Evolutionary conservation across 306 rosid species (phyloP), one percentile per base, ranked within the genome.

Genomic region (Castanea mollissima): DNA sequence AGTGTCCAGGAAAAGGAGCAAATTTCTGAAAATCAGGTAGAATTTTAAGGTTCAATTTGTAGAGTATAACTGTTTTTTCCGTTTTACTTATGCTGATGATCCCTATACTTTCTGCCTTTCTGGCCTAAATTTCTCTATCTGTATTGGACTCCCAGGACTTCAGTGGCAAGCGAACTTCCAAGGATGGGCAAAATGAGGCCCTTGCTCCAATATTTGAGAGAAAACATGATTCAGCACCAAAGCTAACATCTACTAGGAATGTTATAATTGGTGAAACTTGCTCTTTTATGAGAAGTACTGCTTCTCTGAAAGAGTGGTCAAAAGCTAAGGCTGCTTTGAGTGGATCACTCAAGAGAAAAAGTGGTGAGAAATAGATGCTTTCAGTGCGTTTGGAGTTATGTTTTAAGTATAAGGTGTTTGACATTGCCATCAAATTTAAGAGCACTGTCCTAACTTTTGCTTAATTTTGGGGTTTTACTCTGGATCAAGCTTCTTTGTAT

Each of bases 221-320:
- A 79, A 82, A 52, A 18, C 18, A 64, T 68, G 88, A 76, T 71
- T 58, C 62, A 23, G 75, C 79, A 68, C 79, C 86, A 32, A 82
- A 74, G 71, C 83, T 84, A 76, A 38, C 63, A 32, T 68, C 87
- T 52, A 65, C 72, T 7, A 72, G 58, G n/a, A 83, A 72, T 81
- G 80, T 81, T 78, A 85, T 73, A 74, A 76, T 82, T 41, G 84
- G 92, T 1, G 82, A 87, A 31, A 85, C 91, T n/a, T 90, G 98
- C 85, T 55, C 88, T 6, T 93, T 93, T 82, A 90, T 90, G 95
- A 91, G 98, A 71, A 90, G 78, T 88, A 81, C 88, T 74, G 80
- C 91, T 54, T 91, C 98, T 18, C 55, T 93, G 80, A 91, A 83
- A 68, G 92, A 93, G 75, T 90, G 97, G 97, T 78, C 87, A 21